Evolutionary conservation across 2,329 filamentous ascomycete species (phyloP).

Genomic region (Sporothrix pallida): DNA sequence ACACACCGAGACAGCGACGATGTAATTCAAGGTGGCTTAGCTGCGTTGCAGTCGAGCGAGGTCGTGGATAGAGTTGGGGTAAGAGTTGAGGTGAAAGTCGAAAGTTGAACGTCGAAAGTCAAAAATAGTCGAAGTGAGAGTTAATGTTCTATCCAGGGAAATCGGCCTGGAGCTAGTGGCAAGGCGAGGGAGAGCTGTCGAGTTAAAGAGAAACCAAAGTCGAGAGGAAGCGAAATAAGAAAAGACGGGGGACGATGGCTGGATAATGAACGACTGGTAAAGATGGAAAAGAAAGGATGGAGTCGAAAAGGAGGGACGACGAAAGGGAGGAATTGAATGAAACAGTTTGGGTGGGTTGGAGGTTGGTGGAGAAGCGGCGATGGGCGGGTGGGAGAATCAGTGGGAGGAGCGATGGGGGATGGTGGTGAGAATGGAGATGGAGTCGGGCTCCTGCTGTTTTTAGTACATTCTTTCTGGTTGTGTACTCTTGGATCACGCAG

Average conservation of each 20-base stretch:
- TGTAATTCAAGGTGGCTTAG: background rate
- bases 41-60: background rate
- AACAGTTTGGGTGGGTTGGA: conserved; percentile 24
- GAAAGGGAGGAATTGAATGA: conserved; percentile 20
- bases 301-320: conserved; percentile 6
- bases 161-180: too few species aligned
- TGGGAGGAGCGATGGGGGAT: background rate
- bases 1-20: conserved; percentile 14
- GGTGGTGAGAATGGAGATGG: background rate
- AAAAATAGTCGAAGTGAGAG: background rate
- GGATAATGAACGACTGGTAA: conserved; percentile 10
- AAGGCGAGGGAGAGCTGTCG: background rate
- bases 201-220: background rate
- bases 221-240: background rate
- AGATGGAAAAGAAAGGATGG: conserved; percentile 20
- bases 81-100: background rate
- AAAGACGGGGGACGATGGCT: background rate
- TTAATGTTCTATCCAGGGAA: too few species aligned
- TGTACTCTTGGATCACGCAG: background rate
- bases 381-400: background rate
- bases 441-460: background rate
- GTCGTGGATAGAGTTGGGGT: background rate
- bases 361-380: conserved; percentile 26
- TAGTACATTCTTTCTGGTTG: background rate
- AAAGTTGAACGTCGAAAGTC: background rate